phyloP scores from a whole-genome alignment of 495 filamentous ascomycete species.

The Copromyces sp. region DNA sequence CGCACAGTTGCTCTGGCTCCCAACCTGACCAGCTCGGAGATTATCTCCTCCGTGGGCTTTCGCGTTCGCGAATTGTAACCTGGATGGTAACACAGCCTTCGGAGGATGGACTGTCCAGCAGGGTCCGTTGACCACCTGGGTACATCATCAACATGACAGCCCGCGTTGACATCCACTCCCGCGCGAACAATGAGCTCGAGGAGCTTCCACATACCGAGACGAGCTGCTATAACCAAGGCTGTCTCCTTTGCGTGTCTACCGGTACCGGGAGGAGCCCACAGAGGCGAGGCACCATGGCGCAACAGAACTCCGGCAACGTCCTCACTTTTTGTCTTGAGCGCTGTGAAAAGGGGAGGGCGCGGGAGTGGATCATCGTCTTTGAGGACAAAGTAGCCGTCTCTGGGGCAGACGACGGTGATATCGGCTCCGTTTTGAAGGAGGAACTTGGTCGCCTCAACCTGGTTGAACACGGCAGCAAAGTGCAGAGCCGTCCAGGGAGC shows the following conservation, averaged over 20 bases:
- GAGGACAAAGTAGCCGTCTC: background rate
- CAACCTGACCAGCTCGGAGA: background rate
- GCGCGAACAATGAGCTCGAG: background rate
- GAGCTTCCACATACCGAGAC: background rate
- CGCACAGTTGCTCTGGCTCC: background rate
- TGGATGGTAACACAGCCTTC: background rate
- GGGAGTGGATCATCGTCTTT: background rate
- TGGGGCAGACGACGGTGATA: background rate
- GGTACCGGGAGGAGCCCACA: background rate
- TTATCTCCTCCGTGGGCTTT: background rate
- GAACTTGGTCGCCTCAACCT: background rate
- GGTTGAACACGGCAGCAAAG: background rate
- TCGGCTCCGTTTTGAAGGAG: background rate
- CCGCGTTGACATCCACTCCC: background rate
- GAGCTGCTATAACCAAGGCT: background rate
- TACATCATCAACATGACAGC: background rate
- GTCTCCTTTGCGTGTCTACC: background rate
- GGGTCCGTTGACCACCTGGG: background rate
- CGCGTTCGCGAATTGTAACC: background rate
- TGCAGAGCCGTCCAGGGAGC: background rate
- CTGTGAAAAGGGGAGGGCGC: background rate
- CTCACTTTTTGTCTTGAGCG: background rate
- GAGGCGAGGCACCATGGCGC: background rate
- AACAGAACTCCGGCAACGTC: background rate
- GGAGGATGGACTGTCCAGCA: background rate